phyloP scores from a whole-genome alignment of 1,284 basidiomycete genomes.

The Cutaneotrichosporon sp. region DNA sequence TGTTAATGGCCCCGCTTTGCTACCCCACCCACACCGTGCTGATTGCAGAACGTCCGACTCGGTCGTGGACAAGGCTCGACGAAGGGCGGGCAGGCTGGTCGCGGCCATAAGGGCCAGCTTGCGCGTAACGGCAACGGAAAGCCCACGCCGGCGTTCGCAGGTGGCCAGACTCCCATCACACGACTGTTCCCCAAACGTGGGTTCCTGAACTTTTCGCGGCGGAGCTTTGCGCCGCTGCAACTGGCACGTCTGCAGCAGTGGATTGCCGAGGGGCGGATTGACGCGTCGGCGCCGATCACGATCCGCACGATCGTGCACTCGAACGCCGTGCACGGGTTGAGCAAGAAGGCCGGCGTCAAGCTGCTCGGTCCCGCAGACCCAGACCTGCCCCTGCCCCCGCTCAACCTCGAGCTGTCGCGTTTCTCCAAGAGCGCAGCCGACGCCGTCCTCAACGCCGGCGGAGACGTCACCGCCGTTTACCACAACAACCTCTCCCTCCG shows the following conservation, averaged over 20 bases:
- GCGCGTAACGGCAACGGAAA: constrained; percentile 86
- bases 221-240: constrained; percentile 76
- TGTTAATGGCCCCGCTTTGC: too few species aligned
- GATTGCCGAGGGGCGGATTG: constrained; percentile 77
- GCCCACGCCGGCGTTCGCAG: constrained; percentile 79
- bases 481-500: constrained; percentile 81
- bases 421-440: constrained; percentile 81
- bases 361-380: constrained; percentile 69
- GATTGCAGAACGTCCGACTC: constrained; percentile 75
- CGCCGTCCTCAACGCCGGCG: constrained; percentile 75
- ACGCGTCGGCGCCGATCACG: constrained; percentile 77
- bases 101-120: constrained; percentile 95
- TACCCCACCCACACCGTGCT: not conserved
- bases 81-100: constrained; percentile 83
- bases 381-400: constrained; percentile 52
- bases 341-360: constrained; percentile 74
- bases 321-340: constrained; percentile 79
- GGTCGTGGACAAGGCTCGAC: constrained; percentile 89
- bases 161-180: constrained; percentile 92
- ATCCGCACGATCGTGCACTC: constrained; percentile 76
- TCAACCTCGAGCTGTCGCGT: constrained; percentile 77
- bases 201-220: constrained; percentile 75
- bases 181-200: constrained; percentile 89
- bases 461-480: constrained; percentile 82
- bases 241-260: constrained; percentile 83